phyloP scores from a whole-genome alignment of 495 filamentous ascomycete genomes.

The Barbatosphaeria neglecta region DNA sequence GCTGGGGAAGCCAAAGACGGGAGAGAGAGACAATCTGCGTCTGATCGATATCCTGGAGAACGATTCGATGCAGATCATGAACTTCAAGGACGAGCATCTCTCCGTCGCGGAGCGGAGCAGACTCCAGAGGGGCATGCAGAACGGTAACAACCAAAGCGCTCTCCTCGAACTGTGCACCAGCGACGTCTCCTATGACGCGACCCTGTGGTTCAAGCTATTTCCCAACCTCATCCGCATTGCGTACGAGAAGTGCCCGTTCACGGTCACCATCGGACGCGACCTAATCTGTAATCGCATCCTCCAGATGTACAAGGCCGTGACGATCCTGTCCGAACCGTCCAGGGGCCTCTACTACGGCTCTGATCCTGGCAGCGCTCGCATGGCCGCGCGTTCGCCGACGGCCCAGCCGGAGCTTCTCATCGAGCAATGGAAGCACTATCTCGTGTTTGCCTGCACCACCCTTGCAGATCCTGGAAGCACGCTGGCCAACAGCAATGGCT shows the following conservation, averaged over 20 bases:
- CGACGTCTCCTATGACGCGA: constrained; percentile 87
- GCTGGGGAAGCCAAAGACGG: constrained; percentile 49
- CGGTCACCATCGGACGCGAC: constrained; percentile 79
- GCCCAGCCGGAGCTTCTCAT: constrained; percentile 78
- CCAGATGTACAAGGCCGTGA: constrained; percentile 81
- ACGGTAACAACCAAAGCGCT: constrained; percentile 71
- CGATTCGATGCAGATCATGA: constrained; percentile 77
- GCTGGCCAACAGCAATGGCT: constrained; percentile 37
- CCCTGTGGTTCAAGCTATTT: constrained; percentile 94
- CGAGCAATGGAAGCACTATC: constrained; percentile 97
- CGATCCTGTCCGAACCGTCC: constrained; percentile 60
- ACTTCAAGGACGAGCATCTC: constrained; percentile 83
- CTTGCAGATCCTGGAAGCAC: constrained; percentile 70
- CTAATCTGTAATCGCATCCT: constrained; percentile 83
- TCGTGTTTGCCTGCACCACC: constrained; percentile 94
- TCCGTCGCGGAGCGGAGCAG: constrained; percentile 88
- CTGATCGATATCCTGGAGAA: constrained; percentile 88
- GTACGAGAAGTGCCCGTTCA: constrained; percentile 81
- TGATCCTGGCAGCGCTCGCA: constrained; percentile 30
- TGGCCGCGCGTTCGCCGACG: constrained; percentile 47
- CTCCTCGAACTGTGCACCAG: constrained; percentile 91
- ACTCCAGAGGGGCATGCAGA: constrained; percentile 79
- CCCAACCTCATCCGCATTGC: constrained; percentile 88
- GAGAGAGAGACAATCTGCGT: constrained; percentile 49
- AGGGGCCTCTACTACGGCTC: constrained; percentile 45